Evolutionary conservation across 78 protist species (phyloP), one percentile per base, ranked within the genome.

Genomic region (Pirum gemmata): DNA sequence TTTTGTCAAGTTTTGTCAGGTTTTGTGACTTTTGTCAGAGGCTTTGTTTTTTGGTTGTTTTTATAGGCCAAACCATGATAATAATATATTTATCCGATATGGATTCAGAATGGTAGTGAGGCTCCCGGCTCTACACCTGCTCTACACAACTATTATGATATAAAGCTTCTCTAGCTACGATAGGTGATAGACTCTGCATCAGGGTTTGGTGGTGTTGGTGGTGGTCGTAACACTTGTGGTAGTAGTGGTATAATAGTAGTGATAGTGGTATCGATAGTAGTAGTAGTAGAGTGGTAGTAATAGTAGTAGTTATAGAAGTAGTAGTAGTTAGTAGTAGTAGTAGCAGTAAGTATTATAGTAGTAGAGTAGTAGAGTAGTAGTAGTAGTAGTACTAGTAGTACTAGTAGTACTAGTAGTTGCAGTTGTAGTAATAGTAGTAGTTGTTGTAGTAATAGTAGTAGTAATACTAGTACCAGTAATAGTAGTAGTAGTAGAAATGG

Each of bases 221-320:
- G n/a, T n/a, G n/a, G n/a, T n/a, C n/a, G n/a, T n/a, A n/a, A n/a
- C n/a, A n/a, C n/a, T n/a, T n/a, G n/a, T n/a, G n/a, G n/a, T n/a
- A n/a, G n/a, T n/a, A n/a, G n/a, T n/a, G n/a, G n/a, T n/a, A n/a
- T 76, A 76, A 13, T 76, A 37, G 79, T 76, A 76, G 79, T 76
- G 13, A 13, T 76, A 76, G 79, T 76, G 13, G 79, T 76, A 76
- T 2, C 13, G 34, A 13, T 51, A 51, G 67, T 51, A 5, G 67
- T 51, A 51, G 67, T 51, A 51, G 67, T 51, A 51, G 67, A 51
- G 79, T 76, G 13, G 79, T 76, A 37, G 79, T 76, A 76, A 13
- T 76, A 37, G 79, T 76, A 76, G 79, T 76, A 37, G 79, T 76
- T 21, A 13, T 76, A 37, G 79, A 21, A 76, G 79, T 76, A 37